Percentiles rank a stretch among this genome's conserved stretches.
Conservation (phyloP, 306 rosid species). For the Chamaecrista fasciculata region DNA sequence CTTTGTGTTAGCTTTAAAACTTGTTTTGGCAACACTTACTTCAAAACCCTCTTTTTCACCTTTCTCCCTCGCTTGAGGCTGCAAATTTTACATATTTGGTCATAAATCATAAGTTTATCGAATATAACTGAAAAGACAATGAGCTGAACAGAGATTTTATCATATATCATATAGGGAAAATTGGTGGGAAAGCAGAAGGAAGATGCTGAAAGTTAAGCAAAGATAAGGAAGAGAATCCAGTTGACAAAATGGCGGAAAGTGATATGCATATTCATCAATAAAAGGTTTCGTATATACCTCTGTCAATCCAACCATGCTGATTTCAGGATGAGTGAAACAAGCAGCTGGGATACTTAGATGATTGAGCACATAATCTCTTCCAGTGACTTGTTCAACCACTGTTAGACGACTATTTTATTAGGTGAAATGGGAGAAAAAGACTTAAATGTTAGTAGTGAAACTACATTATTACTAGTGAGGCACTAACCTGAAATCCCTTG, state of each 20-base stretch:
- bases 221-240: constrained; percentile 9
- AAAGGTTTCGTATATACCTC: constrained; percentile 52
- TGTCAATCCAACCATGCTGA: constrained; percentile 97
- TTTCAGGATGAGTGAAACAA: constrained; percentile 96
- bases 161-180: neutral
- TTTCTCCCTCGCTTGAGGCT: constrained; percentile 85
- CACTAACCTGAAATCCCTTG: constrained; percentile 90
- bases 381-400: constrained; percentile 99
- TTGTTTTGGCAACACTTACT: constrained; percentile 68
- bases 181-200: neutral
- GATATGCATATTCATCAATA: neutral
- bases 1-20: constrained; percentile 88
- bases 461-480: neutral
- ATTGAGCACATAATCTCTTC: constrained; percentile 92
- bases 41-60: constrained; percentile 69
- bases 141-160: neutral
- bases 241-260: constrained; percentile 5
- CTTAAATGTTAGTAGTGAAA: constrained; percentile 11
- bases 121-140: neutral
- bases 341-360: constrained; percentile 98
- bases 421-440: constrained; percentile 14
- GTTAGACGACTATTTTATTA: constrained; percentile 19
- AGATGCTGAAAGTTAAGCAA: neutral
- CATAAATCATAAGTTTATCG: constrained; percentile 8
- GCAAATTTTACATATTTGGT: constrained; percentile 34